Conservation (phyloP, 2,329 filamentous ascomycete genomes). For the Paecilomyces variotii region DNA sequence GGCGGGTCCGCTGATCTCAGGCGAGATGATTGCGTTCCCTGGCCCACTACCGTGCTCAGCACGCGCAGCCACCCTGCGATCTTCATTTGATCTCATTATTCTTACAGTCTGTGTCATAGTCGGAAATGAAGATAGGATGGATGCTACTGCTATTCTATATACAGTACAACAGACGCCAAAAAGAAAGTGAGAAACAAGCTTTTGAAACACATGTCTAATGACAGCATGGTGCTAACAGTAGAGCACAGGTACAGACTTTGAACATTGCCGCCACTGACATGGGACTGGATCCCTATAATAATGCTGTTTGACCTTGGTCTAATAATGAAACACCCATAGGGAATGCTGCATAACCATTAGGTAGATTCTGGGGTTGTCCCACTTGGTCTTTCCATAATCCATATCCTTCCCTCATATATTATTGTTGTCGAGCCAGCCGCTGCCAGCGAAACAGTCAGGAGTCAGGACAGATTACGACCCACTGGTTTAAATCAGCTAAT, state of each 20-base stretch:
- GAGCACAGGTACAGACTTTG: neutral
- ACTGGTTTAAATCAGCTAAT: neutral
- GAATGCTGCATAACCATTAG: neutral
- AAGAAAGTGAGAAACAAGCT: neutral
- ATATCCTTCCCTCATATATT: neutral
- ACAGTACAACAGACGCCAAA: neutral
- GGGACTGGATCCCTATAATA: neutral
- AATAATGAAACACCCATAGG: neutral
- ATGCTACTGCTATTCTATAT: neutral
- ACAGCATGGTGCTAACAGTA: neutral
- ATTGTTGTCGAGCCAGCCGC: neutral
- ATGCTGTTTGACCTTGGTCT: neutral
- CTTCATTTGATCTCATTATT: neutral
- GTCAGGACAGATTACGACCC: neutral
- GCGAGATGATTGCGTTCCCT: neutral
- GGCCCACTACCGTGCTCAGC: neutral
- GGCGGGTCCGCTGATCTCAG: neutral
- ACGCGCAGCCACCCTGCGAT: neutral
- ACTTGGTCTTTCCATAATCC: neutral
- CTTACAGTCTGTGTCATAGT: neutral
- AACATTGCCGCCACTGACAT: neutral
- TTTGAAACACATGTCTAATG: neutral
- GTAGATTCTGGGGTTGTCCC: neutral
- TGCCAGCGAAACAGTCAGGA: neutral
- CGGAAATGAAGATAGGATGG: neutral